phyloP scores from a whole-genome alignment of 2,329 filamentous ascomycete species.

The Leptographium lundbergii region DNA sequence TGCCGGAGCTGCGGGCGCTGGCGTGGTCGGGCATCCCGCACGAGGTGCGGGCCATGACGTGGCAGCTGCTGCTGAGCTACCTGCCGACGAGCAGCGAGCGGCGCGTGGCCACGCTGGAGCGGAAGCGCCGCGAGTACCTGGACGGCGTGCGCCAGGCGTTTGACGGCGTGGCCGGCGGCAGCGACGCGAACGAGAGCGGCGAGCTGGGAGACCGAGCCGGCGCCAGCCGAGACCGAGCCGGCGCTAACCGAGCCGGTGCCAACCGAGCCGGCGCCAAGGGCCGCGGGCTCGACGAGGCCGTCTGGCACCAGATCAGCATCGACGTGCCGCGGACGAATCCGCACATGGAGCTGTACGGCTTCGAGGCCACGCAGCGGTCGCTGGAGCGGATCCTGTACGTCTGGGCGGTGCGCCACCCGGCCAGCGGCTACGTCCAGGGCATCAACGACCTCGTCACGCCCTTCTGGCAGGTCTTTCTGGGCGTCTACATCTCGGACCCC shows the following conservation, averaged over 20 bases:
- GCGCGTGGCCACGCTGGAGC: constrained; percentile 75
- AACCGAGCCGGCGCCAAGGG: not conserved
- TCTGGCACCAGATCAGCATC: constrained; percentile 99
- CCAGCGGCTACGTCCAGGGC: constrained; percentile 94
- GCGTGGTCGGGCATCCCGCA: constrained; percentile 93
- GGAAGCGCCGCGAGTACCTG: constrained; percentile 92
- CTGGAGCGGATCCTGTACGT: constrained; percentile 91
- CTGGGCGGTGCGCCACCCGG: constrained; percentile 95
- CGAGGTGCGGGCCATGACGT: constrained; percentile 97
- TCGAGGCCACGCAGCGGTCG: constrained; percentile 89
- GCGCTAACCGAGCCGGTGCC: no score
- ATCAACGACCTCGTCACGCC: constrained; percentile 97
- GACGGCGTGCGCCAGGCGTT: constrained; percentile 73
- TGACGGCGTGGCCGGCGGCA: constrained; percentile 23
- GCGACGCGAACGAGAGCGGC: no score
- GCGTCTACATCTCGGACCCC: constrained; percentile 85
- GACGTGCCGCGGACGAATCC: constrained; percentile 94
- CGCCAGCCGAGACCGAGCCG: not conserved
- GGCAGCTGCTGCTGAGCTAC: constrained; percentile 91
- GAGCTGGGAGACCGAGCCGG: no score
- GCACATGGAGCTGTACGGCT: constrained; percentile 87
- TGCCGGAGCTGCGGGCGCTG: constrained; percentile 69
- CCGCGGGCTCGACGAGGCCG: constrained; percentile 68
- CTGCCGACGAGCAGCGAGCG: constrained; percentile 93
- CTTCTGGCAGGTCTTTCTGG: constrained; percentile 95